Base-by-base conservation (phyloP, 2,329 filamentous ascomycete genomes). In the Scedosporium aurantiacum region DNA sequence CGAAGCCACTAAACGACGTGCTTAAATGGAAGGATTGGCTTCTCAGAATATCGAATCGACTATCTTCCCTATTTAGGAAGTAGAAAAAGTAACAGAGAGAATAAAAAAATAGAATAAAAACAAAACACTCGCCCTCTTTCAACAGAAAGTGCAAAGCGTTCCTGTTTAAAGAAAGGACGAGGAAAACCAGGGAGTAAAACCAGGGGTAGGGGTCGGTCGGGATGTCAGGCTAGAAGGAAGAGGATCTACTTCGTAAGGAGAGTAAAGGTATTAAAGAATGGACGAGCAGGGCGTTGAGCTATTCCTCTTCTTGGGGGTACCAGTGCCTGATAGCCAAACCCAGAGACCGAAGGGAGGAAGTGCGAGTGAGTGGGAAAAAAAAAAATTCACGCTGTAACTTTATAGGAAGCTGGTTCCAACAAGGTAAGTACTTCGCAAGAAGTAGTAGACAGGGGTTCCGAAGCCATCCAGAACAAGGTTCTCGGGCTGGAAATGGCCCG, bases 21-120 rank as follows among this genome's bases (percentile, higher is more conserved):
- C 43, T 21, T 54, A 54, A 54, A 54, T 54, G 63, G 58, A 61
- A 61, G 61, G 52, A 40, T 37, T 27, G 16, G 27, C 27, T 18
- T 57, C 61, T 41, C 60, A 37, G 32, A 54, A 55, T 18, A 37
- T 55, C 27, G 28, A 47, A 37, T 55, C 27, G 28, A 47, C 57
- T 47, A 32, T 54, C 54, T 47, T 56, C 28, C 27, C n/a, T 25
- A 7, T 50, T 23, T 58, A 23, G 6, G 54, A 61, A 37, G 18
- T 16, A 57, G 37, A 14, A 27, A 37, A 56, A 60, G 28, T 32
- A 14, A 27, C 43, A 41, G 43, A 23, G 14, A 28, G 43, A 25
- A 56, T 37, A 40, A 54, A 16, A 41, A 16, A 37, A 55, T 21
- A 37, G 28, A 57, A 25, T 16, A 50, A 56, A 63, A 52, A 41